phyloP scores from a whole-genome alignment of 202 grass and related monocot genomes.

The Bolboschoenoplectus hybrid region DNA sequence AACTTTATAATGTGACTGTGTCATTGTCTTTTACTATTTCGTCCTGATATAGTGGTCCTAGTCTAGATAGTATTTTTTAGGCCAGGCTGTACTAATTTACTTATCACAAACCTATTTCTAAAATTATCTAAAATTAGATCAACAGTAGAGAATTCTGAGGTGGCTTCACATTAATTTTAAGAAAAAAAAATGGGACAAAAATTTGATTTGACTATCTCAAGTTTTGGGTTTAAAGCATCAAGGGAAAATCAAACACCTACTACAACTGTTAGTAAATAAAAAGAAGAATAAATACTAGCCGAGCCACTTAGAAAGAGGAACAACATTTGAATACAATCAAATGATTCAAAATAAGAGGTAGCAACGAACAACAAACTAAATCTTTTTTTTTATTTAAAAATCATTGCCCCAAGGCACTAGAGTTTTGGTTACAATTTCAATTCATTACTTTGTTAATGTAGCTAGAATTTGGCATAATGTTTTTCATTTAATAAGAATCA shows the following conservation, averaged over 20 bases:
- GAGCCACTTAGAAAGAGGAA: too few species aligned
- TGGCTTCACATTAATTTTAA: neutral
- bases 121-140: conserved; percentile 18
- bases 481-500: neutral
- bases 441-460: neutral
- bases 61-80: neutral
- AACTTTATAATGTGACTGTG: too few species aligned
- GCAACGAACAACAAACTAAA: neutral
- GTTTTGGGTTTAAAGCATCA: too few species aligned
- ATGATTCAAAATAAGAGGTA: neutral
- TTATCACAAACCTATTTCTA: neutral
- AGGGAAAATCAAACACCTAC: neutral
- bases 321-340: too few species aligned
- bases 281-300: neutral
- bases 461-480: neutral
- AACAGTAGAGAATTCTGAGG: neutral
- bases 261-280: neutral
- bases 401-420: neutral
- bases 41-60: too few species aligned
- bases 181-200: conserved; percentile 7
- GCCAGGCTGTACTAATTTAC: neutral
- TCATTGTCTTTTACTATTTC: too few species aligned
- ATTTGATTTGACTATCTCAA: neutral
- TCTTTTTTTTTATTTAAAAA: neutral
- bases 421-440: neutral